Evolutionary conservation across 2,329 filamentous ascomycete species (phyloP), one percentile per base, ranked within the genome.

Genomic region (Sclerotinia sclerotiorum): DNA sequence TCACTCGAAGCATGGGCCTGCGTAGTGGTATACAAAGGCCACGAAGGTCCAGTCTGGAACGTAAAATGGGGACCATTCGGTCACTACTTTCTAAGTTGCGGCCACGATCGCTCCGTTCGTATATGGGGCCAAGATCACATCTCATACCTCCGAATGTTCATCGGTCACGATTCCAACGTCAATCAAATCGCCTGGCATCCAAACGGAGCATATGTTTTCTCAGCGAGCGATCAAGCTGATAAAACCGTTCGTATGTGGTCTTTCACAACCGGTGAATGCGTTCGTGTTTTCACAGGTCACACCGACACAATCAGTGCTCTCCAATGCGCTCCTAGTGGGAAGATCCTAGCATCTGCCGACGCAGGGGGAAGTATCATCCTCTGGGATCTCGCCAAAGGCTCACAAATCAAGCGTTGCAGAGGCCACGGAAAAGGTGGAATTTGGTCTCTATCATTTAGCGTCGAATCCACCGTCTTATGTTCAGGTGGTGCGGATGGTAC

Each of bases 231-330:
- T 73, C 94, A 89, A 76, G 86, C 84, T 8, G 88, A 99, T 79
- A 94, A 94, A 79, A 95, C 93, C 0, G 92, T 98, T 46, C 90
- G 95, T 42, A 98, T 99, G 94, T 99, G 95, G 95, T 90, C 93
- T 13, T 87, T 97, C n/a, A 86, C 88, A 15, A 94, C 90, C 11
- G 95, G 95, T 39, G 89, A 90, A 70, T 93, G 93, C 48, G 92
- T 97, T 6, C 90, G 95, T 35, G 88, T 98, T 75, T 97, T 98
- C 77, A 93, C 92, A 0, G 95, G 95, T 1, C 95, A 99, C 77
- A 90, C 88, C 0, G 93, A 95, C 62, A 92, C 93, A 76, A 89
- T 98, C 77, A 96, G 90, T 19, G 87, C 93, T 0, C 82, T 98
- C 35, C 88, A 94, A 72, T 97, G 93, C 76, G 90, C 92, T 29